phyloP scores from a whole-genome alignment of 2,329 filamentous ascomycete genomes.

The Plenodomus tracheiphilus region DNA sequence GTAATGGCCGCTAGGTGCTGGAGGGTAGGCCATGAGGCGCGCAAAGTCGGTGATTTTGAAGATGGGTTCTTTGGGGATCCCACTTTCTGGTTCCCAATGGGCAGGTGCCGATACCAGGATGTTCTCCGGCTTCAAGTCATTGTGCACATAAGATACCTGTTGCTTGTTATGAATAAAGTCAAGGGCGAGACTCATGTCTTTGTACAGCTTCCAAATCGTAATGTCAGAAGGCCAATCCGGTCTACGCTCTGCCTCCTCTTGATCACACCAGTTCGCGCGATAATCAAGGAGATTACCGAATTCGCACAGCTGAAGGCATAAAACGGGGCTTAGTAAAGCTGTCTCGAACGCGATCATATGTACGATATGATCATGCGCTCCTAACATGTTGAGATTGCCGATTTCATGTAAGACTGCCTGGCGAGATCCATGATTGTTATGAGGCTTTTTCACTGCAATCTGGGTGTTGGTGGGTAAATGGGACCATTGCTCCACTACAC shows the following conservation, averaged over 20 bases:
- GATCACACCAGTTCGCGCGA: neutral
- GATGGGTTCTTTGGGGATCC: slow-evolving; percentile 16
- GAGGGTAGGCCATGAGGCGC: slow-evolving; percentile 10
- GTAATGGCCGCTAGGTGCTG: neutral
- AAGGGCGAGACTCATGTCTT: slow-evolving; percentile 26
- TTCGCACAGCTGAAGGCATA: slow-evolving; percentile 23
- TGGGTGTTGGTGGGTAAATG: neutral
- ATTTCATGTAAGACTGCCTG: neutral
- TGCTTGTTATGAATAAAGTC: slow-evolving; percentile 24
- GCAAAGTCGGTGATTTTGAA: slow-evolving; percentile 32
- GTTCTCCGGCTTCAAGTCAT: slow-evolving; percentile 91
- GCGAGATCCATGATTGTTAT: neutral
- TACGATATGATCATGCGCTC: slow-evolving; percentile 16
- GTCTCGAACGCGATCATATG: slow-evolving; percentile 6
- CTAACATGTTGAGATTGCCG: slow-evolving; percentile 1
- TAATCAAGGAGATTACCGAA: slow-evolving; percentile 20
- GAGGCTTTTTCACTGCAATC: neutral
- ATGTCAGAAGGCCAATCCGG: slow-evolving; percentile 16
- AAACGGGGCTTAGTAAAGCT: slow-evolving; percentile 12
- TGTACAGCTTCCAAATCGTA: slow-evolving; percentile 32
- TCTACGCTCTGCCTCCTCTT: slow-evolving; percentile 2
- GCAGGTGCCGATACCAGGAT: slow-evolving; percentile 65
- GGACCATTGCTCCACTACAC: neutral
- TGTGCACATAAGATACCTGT: slow-evolving; percentile 65
- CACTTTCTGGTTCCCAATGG: neutral